phyloP scores from a whole-genome alignment of 768 basidiomycete genomes.

The Rhodosporidiobolus odoratus region DNA sequence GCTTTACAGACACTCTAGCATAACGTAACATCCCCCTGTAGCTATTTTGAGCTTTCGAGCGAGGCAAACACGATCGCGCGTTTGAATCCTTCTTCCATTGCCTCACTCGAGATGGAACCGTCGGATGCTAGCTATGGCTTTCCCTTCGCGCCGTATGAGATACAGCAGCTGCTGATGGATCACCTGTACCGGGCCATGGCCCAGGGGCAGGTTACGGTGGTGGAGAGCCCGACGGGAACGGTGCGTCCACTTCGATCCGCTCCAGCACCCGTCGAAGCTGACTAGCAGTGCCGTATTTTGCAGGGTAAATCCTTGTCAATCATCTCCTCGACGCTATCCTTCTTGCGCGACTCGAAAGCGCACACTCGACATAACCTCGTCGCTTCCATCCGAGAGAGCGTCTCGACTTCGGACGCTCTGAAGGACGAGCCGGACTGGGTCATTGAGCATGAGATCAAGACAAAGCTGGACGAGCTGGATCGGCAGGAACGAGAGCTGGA shows the following conservation, averaged over 20 bases:
- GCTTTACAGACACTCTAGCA: slow-evolving; percentile 1
- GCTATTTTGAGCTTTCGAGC: too few relatives aligned
- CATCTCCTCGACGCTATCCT: slow-evolving; percentile 60
- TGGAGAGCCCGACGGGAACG: slow-evolving; percentile 86
- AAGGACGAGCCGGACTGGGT: slow-evolving; percentile 63
- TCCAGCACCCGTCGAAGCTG: not conserved
- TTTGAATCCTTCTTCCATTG: too few relatives aligned
- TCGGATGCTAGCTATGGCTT: slow-evolving; percentile 50
- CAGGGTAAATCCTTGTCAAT: slow-evolving; percentile 84
- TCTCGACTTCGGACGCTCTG: slow-evolving; percentile 6
- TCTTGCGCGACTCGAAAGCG: slow-evolving; percentile 67
- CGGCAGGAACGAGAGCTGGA: slow-evolving; percentile 37
- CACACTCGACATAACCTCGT: slow-evolving; percentile 14
- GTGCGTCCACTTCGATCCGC: slow-evolving; percentile 49
- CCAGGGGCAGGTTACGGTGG: slow-evolving; percentile 63
- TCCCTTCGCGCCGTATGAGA: slow-evolving; percentile 77
- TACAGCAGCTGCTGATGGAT: slow-evolving; percentile 80
- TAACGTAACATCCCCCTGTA: not conserved
- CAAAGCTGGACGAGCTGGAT: slow-evolving; percentile 63
- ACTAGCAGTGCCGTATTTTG: too few relatives aligned
- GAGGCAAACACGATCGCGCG: not conserved
- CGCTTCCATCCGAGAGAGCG: slow-evolving; percentile 12
- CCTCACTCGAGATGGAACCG: slow-evolving; percentile 1
- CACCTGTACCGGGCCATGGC: slow-evolving; percentile 79
- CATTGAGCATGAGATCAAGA: slow-evolving; percentile 62